Evolutionary conservation across 2,329 filamentous ascomycete genomes (phyloP), one percentile per base, ranked within the genome.

Genomic region (Diaporthe sp.): DNA sequence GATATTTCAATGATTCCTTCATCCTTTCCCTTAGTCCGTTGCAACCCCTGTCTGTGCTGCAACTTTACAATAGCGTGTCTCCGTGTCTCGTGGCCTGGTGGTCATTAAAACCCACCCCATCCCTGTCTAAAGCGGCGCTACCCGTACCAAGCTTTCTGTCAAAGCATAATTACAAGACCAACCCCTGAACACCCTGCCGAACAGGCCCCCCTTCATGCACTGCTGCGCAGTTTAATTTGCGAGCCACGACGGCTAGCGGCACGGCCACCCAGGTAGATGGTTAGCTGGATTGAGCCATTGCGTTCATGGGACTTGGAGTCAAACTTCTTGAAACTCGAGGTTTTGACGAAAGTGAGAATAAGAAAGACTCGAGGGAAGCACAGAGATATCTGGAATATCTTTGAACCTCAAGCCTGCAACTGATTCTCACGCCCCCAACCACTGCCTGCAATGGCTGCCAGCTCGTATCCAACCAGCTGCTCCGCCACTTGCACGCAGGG

Each of bases 101-200:
- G 22, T 47, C 10, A 13, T 13, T 4, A 39, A 39, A 13, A 39
- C 37, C 37, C 37, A 20, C 15, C 20, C 15, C 44, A 67, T n/a
- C 63, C 63, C 20, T 67, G 63, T 51, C 28, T 51, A 51, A n/a
- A 28, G 22, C 65, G 31, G 47, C 47, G 65, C 65, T 28, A 53
- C n/a, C 65, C 47, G 65, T 53, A 20, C 65, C 47, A 68, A 68
- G 65, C 65, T 68, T 68, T 68, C 65, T 68, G 65, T 53, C 65
- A 68, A 39, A 53, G 65, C 65, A 25, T 37, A n/a, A 31, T 1
- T 20, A 20, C 25, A 1, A 31, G 60, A 37, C 60, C 60, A 39
- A 37, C 60, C 60, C 65, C 65, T 51, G 44, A 34, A 25, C 44
- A 37, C 4, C 20, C 28, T 28, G 51, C 51, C 51, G 51, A 28